Percentiles rank a stretch among this genome's conserved stretches.
Evolutionary conservation across 139 green algal genomes (phyloP).

Genomic region (Coccomyxa sp.): DNA sequence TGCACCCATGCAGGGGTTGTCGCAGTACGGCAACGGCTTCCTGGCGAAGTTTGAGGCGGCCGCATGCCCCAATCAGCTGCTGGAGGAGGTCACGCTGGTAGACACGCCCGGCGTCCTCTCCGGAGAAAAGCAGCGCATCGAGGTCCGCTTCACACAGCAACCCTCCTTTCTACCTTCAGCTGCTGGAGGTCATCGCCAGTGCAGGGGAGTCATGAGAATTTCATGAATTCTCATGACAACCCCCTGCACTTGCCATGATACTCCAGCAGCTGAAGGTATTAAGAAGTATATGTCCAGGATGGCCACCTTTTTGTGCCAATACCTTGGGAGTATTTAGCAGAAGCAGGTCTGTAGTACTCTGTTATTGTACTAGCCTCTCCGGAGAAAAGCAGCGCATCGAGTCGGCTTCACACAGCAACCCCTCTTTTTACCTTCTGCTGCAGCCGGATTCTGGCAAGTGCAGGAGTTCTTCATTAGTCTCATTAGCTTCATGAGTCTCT

Average conservation of each 20-base stretch:
- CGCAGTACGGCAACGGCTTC: slow-evolving; percentile 79
- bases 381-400: slow-evolving; percentile 30
- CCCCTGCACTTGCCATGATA: no score
- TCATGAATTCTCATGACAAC: background rate
- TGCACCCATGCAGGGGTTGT: slow-evolving; percentile 27
- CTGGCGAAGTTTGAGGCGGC: slow-evolving; percentile 88
- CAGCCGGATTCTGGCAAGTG: no score
- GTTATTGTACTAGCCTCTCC: slow-evolving; percentile 39
- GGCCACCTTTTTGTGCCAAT: no score
- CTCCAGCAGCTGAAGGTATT: no score
- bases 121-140: slow-evolving; percentile 29
- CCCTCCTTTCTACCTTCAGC: no score
- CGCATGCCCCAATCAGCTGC: slow-evolving; percentile 72
- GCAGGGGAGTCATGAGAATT: no score
- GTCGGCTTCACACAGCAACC: background rate
- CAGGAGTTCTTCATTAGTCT: no score
- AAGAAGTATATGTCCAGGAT: no score
- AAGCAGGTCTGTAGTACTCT: no score
- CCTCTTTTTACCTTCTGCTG: no score
- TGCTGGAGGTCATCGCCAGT: no score
- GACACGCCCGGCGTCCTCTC: slow-evolving; percentile 93
- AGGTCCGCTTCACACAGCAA: background rate
- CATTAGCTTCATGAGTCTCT: background rate
- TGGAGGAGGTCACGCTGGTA: slow-evolving; percentile 90
- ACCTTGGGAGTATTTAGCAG: no score